Percentiles rank a stretch among this genome's conserved stretches.
These are phyloP conservation scores for Acacia melanoxylon DNA, from an alignment of 306 rosid species.

Conservation along the genomic window DNA sequence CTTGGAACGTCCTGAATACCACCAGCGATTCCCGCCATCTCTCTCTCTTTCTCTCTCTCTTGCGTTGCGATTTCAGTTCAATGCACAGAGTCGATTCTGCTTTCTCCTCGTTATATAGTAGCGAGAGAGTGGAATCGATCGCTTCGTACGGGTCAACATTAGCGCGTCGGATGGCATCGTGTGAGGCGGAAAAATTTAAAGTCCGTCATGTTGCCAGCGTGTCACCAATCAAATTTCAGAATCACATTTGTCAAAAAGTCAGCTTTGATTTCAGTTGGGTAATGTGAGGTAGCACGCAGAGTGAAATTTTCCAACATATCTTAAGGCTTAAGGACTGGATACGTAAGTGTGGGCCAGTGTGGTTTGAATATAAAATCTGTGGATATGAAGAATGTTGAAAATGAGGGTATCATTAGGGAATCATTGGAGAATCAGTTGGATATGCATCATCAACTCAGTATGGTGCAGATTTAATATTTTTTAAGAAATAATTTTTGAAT, in stretches of 20 bases:
- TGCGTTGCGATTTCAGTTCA: neutral
- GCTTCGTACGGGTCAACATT: neutral
- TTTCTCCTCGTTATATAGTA: neutral
- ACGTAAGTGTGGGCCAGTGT: no score
- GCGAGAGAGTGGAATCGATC: neutral
- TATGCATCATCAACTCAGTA: no score
- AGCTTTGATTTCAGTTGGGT: neutral
- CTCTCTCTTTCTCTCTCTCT: neutral
- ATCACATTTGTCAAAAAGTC: neutral
- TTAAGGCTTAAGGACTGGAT: neutral
- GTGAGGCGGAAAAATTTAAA: neutral
- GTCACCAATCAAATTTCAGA: neutral
- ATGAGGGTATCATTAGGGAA: no score
- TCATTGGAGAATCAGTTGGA: no score
- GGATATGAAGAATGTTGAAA: neutral
- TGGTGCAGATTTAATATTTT: no score
- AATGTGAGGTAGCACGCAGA: neutral
- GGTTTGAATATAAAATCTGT: neutral
- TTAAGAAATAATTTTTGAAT: no score
- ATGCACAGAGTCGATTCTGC: neutral
- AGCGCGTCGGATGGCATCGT: neutral
- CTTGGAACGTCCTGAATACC: slow-evolving; percentile 26
- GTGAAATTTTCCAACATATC: neutral
- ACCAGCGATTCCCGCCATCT: slow-evolving; percentile 31
- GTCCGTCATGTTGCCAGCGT: neutral